Conservation (phyloP, 75 land plant genomes). For the Pinus tabuliformis region DNA sequence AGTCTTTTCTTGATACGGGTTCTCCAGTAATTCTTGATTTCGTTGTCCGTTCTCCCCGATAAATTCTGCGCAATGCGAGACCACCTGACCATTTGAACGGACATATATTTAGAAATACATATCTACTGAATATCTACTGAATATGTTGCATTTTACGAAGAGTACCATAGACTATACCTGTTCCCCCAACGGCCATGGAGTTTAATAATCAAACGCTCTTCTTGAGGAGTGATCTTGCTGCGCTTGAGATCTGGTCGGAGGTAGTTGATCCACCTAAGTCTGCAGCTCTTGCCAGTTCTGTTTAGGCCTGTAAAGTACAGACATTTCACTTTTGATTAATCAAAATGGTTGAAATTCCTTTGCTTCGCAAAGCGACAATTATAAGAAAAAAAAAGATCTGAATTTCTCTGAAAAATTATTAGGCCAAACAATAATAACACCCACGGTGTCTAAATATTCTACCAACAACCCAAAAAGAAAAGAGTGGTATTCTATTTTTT, state of each 20-base stretch:
- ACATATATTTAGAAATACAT: background rate
- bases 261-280: constrained; percentile 86
- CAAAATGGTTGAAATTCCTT: no score
- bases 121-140: background rate
- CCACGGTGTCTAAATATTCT: no score
- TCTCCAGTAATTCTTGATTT: constrained; percentile 19
- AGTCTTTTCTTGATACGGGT: constrained; percentile 7
- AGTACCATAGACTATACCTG: constrained; percentile 7
- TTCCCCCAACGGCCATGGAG: constrained; percentile 83
- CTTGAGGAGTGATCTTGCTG: constrained; percentile 64
- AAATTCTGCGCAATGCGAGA: constrained; percentile 14
- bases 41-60: constrained; percentile 19
- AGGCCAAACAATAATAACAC: no score
- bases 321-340: background rate
- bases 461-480: no score
- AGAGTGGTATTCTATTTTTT: no score
- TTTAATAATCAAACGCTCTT: constrained; percentile 68
- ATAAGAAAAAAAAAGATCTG: no score
- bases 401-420: no score
- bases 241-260: constrained; percentile 80
- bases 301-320: constrained; percentile 32
- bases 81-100: constrained; percentile 4
- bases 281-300: constrained; percentile 87
- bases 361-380: no score
- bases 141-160: background rate